Conservation (phyloP, 208 protist genomes). For the Kentomonas sorsogonicus region DNA sequence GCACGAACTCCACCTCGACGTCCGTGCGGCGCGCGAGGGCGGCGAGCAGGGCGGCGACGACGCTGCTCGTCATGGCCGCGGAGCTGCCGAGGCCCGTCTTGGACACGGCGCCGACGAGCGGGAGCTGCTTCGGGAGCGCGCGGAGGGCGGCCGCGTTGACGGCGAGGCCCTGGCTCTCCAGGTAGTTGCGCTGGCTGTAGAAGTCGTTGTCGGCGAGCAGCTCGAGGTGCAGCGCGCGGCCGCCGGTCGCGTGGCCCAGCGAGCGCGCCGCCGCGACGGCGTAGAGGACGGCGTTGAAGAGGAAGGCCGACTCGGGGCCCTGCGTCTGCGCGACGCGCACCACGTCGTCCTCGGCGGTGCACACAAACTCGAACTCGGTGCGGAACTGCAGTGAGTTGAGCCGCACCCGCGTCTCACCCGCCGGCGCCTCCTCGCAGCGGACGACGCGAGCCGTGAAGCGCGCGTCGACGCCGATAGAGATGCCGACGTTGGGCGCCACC, state of each 20-base stretch:
- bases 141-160: constrained; percentile 61
- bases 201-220: constrained; percentile 90
- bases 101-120: constrained; percentile 72
- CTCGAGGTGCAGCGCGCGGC: constrained; percentile 32
- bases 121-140: constrained; percentile 45
- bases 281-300: constrained; percentile 70
- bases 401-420: constrained; percentile 32
- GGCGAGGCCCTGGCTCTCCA: constrained; percentile 37
- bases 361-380: constrained; percentile 57
- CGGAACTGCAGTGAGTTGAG: constrained; percentile 83
- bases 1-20: constrained; percentile 54
- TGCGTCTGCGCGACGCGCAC: constrained; percentile 53
- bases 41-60: constrained; percentile 83
- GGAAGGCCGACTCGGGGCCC: constrained; percentile 52
- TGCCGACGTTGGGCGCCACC: constrained; percentile 83
- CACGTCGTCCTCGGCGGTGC: constrained; percentile 15
- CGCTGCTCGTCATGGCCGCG: constrained; percentile 89
- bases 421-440: not conserved
- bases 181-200: constrained; percentile 88
- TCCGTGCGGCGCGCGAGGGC: constrained; percentile 11
- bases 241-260: constrained; percentile 14
- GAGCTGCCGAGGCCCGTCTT: constrained; percentile 95
- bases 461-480: constrained; percentile 90
- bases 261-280: constrained; percentile 39
- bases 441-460: constrained; percentile 77